A percentile compares a stretch with the other conserved stretches of the same genome.
Evolutionary conservation across 768 basidiomycete genomes (phyloP).

Genomic region (Leccinum broughii): DNA sequence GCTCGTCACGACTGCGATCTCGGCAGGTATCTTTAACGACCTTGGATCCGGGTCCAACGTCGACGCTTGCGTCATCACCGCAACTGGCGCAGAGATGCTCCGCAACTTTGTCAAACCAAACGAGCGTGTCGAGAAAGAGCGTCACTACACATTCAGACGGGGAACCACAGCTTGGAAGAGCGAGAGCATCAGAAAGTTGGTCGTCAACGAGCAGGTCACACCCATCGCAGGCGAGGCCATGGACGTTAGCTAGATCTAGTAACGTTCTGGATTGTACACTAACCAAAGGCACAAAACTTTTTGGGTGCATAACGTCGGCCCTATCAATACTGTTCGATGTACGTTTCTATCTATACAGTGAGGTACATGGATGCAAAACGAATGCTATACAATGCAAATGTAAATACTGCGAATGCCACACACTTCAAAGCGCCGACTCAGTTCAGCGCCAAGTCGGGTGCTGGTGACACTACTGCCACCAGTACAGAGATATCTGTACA

Average conservation of each 20-base stretch:
- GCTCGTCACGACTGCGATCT: constrained; percentile 84
- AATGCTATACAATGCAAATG: constrained; percentile 27
- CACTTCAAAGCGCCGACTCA: constrained; percentile 6
- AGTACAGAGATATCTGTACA: constrained; percentile 62
- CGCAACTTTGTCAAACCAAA: constrained; percentile 94
- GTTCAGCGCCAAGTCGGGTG: constrained; percentile 27
- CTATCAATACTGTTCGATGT: constrained; percentile 15
- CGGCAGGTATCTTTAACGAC: constrained; percentile 99
- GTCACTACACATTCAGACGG: constrained; percentile 65
- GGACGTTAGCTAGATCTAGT: constrained; percentile 64
- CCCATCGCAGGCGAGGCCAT: constrained; percentile 65
- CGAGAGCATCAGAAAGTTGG: constrained; percentile 69
- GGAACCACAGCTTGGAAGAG: constrained; percentile 91
- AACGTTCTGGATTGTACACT: constrained; percentile 3
- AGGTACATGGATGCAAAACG: constrained; percentile 19
- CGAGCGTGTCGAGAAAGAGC: constrained; percentile 76
- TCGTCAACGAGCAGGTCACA: constrained; percentile 71
- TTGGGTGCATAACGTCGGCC: constrained; percentile 10
- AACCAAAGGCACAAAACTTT: constrained; percentile 1
- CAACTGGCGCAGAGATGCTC: constrained; percentile 84
- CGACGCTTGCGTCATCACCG: constrained; percentile 95
- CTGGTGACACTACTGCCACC: constrained; percentile 62
- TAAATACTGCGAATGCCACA: constrained; percentile 17
- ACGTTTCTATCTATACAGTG: constrained; percentile 29
- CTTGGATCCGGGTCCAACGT: constrained; percentile 98